Conservation (phyloP, 2,329 filamentous ascomycete genomes). For the Aaosphaeria arxii region DNA sequence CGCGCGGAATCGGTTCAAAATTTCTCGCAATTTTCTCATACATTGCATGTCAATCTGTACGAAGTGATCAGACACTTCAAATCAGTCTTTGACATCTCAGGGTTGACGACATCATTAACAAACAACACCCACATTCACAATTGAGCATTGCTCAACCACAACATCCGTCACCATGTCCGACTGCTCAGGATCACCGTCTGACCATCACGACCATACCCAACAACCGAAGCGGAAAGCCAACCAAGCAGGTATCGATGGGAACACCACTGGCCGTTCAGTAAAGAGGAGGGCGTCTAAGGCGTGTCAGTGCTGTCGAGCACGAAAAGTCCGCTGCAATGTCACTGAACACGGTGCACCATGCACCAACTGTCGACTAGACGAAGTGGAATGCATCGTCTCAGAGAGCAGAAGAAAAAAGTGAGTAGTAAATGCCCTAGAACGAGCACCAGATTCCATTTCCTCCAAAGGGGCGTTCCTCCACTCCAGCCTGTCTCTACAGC, state of each 20-base stretch:
- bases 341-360: constrained; percentile 82
- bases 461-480: constrained; percentile 9
- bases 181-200: constrained; percentile 34
- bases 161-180: constrained; percentile 33
- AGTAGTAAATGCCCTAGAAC: constrained; percentile 40
- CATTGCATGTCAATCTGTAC: not conserved
- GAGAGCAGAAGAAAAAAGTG: constrained; percentile 83
- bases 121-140: too few species aligned
- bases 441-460: constrained; percentile 15
- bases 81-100: too few species aligned
- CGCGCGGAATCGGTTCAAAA: constrained; percentile 6
- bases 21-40: constrained; percentile 6
- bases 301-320: constrained; percentile 81
- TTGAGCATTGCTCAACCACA: not conserved
- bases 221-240: constrained; percentile 58
- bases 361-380: constrained; percentile 80
- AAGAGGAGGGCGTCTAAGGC: constrained; percentile 90
- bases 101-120: too few species aligned
- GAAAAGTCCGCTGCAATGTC: constrained; percentile 92
- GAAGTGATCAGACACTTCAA: too few species aligned
- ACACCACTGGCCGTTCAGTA: constrained; percentile 52
- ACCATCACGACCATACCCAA: constrained; percentile 22
- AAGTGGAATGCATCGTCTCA: constrained; percentile 66
- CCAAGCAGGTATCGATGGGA: constrained; percentile 53
- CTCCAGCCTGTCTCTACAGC: constrained; percentile 2